These are phyloP conservation scores for Picea mariana DNA, from an alignment of 83 land plant genomes.

Conservation along the genomic window DNA sequence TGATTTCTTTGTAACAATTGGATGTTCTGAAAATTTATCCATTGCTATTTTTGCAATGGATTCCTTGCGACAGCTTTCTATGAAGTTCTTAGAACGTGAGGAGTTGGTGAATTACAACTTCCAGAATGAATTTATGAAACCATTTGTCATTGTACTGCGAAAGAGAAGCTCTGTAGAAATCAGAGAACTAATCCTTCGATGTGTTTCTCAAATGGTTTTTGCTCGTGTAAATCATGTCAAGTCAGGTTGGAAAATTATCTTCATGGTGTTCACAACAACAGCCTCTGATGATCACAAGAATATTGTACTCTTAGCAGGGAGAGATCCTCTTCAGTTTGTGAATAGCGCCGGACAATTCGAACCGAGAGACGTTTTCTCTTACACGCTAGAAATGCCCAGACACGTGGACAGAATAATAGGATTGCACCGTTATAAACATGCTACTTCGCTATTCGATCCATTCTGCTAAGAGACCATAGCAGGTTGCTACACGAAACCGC, in stretches of 20 bases:
- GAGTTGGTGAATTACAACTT: slow-evolving; percentile 96
- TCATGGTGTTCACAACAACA: slow-evolving; percentile 91
- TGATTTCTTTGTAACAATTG: slow-evolving; percentile 91
- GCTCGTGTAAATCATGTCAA: slow-evolving; percentile 90
- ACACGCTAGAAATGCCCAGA: too few species aligned
- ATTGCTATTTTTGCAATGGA: slow-evolving; percentile 98
- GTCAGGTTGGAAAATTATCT: slow-evolving; percentile 99
- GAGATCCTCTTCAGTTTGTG: too few species aligned
- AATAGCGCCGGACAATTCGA: too few species aligned
- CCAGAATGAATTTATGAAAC: slow-evolving; percentile 93
- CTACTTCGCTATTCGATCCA: too few species aligned
- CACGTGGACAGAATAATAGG: too few species aligned
- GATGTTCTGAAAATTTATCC: slow-evolving; percentile 89
- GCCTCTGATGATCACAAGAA: slow-evolving; percentile 93
- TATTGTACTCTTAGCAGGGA: too few species aligned
- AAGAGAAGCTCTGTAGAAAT: slow-evolving; percentile 90
- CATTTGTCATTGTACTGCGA: slow-evolving; percentile 94
- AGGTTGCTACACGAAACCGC: too few species aligned
- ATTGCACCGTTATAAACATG: too few species aligned
- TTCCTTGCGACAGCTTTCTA: slow-evolving; percentile 89
- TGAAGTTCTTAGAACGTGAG: slow-evolving; percentile 95
- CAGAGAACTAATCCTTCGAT: slow-evolving; percentile 87
- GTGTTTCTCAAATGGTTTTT: slow-evolving; percentile 96
- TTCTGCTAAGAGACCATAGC: too few species aligned
- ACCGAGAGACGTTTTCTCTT: too few species aligned